A percentile compares a stretch with the other conserved stretches of the same genome.
These are phyloP conservation scores for Sherardia arvensis DNA, from an alignment of 257 asterid species.

Conservation along the genomic window DNA sequence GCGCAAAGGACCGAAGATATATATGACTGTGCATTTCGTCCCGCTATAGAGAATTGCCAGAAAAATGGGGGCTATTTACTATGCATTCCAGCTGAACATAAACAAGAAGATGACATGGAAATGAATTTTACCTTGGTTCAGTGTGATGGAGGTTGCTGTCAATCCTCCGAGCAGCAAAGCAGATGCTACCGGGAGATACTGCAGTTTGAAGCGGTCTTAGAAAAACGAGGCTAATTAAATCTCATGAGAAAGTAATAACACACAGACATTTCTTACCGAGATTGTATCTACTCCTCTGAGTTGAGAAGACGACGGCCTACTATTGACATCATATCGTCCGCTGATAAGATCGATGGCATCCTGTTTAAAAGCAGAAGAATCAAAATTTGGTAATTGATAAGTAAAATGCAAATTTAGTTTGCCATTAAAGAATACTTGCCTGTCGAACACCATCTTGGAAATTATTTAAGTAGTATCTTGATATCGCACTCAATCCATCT, in stretches of 20 bases:
- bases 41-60: constrained; percentile 29
- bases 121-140: constrained; percentile 62
- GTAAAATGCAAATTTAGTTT: not conserved
- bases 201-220: constrained; percentile 17
- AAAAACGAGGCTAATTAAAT: not conserved
- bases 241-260: not conserved
- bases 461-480: constrained; percentile 86
- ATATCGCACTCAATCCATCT: constrained; percentile 91
- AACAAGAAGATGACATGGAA: not conserved
- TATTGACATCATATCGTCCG: constrained; percentile 71
- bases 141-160: constrained; percentile 76
- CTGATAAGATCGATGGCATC: constrained; percentile 90
- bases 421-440: constrained; percentile 29
- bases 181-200: constrained; percentile 98
- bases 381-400: not conserved
- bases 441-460: constrained; percentile 93
- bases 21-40: constrained; percentile 49
- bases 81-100: not conserved
- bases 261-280: constrained; percentile 45
- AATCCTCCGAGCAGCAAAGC: constrained; percentile 87
- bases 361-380: constrained; percentile 24
- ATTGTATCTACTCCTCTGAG: constrained; percentile 54
- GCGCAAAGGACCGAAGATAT: constrained; percentile 67
- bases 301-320: constrained; percentile 50
- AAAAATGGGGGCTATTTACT: not conserved